These are phyloP conservation scores for Ambispora gerdemannii DNA, from an alignment of 192 early-diverging fungal species.

Conservation along the genomic window DNA sequence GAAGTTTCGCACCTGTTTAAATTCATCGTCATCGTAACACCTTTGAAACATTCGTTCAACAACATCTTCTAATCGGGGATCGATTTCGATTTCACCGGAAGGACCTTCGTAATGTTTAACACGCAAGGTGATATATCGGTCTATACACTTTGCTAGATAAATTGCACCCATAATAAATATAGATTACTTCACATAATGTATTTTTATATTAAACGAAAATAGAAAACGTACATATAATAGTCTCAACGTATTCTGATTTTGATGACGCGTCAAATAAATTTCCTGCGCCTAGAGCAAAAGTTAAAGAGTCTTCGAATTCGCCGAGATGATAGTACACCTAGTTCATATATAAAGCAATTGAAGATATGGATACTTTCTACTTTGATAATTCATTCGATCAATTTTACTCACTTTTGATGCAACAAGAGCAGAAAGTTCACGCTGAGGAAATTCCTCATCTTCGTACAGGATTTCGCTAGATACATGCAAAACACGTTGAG, in stretches of 20 bases:
- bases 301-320: slow-evolving; percentile 91
- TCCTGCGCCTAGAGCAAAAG: slow-evolving; percentile 94
- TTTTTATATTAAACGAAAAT: background rate
- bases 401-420: slow-evolving; percentile 79
- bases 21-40: slow-evolving; percentile 83
- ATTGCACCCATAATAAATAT: no score
- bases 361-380: background rate
- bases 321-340: slow-evolving; percentile 97
- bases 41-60: slow-evolving; percentile 95
- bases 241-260: slow-evolving; percentile 88
- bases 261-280: slow-evolving; percentile 79
- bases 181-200: background rate
- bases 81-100: slow-evolving; percentile 51
- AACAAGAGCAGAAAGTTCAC: slow-evolving; percentile 89
- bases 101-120: slow-evolving; percentile 43
- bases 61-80: slow-evolving; percentile 77
- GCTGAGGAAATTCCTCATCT: slow-evolving; percentile 78
- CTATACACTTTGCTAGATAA: slow-evolving; percentile 85
- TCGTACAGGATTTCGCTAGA: slow-evolving; percentile 92
- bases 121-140: slow-evolving; percentile 89
- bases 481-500: no score
- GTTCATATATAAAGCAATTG: background rate
- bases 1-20: slow-evolving; percentile 52
- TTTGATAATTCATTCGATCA: background rate
- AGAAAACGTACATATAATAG: slow-evolving; percentile 76